A percentile compares a stretch with the other conserved stretches of the same genome.
phyloP scores from a whole-genome alignment of 164 flowering plant genomes.

The Aristolochia contorta region DNA sequence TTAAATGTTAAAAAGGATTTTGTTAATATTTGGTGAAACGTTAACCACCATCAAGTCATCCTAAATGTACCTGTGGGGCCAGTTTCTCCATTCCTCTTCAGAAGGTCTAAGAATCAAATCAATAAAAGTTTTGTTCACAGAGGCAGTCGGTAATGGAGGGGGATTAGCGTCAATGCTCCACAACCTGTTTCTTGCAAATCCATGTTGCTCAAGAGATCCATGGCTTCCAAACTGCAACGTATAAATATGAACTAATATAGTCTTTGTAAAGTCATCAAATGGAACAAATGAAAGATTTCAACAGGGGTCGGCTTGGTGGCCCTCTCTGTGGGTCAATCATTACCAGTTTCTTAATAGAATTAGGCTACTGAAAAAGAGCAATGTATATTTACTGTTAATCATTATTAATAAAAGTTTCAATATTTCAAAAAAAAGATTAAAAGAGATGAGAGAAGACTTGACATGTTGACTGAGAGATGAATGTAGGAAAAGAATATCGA shows the following conservation, averaged over 20 bases:
- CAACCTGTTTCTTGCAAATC: conserved; percentile 87
- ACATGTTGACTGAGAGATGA: neutral
- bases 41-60: neutral
- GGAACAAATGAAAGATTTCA: neutral
- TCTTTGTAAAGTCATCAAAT: neutral
- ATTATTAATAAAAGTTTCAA: too few relatives aligned
- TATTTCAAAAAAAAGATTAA: too few relatives aligned
- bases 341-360: too few relatives aligned
- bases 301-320: too few relatives aligned
- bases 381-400: too few relatives aligned
- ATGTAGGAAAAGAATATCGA: conserved; percentile 4
- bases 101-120: conserved; percentile 73
- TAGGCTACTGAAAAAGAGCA: too few relatives aligned
- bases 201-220: conserved; percentile 80
- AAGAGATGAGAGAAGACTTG: neutral
- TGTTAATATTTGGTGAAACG: too few relatives aligned
- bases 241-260: neutral
- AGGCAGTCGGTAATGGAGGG: conserved; percentile 54
- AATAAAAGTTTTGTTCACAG: conserved; percentile 43
- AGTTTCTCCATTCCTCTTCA: conserved; percentile 71
- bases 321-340: too few relatives aligned
- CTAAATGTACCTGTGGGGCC: conserved; percentile 75
- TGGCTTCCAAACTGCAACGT: conserved; percentile 49
- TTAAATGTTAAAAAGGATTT: too few relatives aligned
- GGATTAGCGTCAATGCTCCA: conserved; percentile 81